phyloP scores from a whole-genome alignment of 345 rosid species.

The Melastoma malabathricum region DNA sequence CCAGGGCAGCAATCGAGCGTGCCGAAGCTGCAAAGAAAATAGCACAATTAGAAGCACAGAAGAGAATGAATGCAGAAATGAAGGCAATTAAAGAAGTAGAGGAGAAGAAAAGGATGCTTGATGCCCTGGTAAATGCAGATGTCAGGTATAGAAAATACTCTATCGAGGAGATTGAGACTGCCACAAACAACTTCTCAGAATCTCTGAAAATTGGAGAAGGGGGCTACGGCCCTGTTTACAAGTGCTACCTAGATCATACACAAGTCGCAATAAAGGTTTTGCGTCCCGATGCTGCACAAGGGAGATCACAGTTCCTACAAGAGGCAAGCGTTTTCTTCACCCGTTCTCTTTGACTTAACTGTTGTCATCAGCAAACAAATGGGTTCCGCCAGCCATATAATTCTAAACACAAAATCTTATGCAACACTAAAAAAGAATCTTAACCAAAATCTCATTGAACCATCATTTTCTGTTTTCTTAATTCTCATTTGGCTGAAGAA shows the following conservation, averaged over 20 bases:
- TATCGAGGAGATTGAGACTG: conserved; percentile 75
- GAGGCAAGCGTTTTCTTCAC: conserved; percentile 33
- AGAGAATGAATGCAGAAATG: conserved; percentile 60
- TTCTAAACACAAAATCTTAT: too few relatives aligned
- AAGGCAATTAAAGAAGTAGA: conserved; percentile 57
- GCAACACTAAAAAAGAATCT: too few relatives aligned
- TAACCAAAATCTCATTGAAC: too few relatives aligned
- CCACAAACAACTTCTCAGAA: conserved; percentile 55
- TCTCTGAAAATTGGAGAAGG: conserved; percentile 82
- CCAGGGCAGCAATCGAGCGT: conserved; percentile 69
- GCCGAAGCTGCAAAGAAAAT: conserved; percentile 83
- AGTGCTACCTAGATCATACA: conserved; percentile 65
- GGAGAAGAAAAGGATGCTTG: conserved; percentile 55
- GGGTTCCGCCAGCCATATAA: too few relatives aligned
- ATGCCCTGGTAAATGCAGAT: conserved; percentile 39
- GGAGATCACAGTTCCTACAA: conserved; percentile 85
- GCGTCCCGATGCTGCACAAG: conserved; percentile 86
- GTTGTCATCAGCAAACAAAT: too few relatives aligned
- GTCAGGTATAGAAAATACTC: conserved; percentile 61
- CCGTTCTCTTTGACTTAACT: too few relatives aligned
- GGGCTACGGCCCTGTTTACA: conserved; percentile 89
- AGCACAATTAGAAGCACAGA: conserved; percentile 66
- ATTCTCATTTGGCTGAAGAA: too few relatives aligned
- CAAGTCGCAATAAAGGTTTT: conserved; percentile 75
- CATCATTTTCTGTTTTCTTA: too few relatives aligned